These are phyloP conservation scores for Rhynchospora pubera DNA, from an alignment of 176 grass and related monocot genomes.

Conservation along the genomic window DNA sequence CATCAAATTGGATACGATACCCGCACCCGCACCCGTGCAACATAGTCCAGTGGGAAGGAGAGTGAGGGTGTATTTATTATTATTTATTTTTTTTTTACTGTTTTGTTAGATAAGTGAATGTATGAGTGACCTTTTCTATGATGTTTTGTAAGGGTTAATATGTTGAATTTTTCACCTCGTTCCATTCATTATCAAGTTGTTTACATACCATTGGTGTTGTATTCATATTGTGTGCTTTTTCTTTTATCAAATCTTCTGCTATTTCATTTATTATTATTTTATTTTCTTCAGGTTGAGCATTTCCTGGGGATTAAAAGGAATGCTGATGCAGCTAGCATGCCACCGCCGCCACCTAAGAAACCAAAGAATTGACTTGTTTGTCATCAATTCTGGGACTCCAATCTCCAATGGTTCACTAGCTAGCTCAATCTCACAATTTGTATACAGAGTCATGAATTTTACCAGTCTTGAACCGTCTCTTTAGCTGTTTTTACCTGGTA, in stretches of 20 bases:
- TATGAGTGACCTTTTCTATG: not conserved
- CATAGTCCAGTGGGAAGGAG: too few relatives aligned
- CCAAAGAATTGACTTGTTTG: slow-evolving; percentile 37
- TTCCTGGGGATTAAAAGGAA: slow-evolving; percentile 69
- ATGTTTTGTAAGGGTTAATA: not conserved
- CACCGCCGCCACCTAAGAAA: slow-evolving; percentile 54
- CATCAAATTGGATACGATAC: too few relatives aligned
- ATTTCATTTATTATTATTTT: not conserved
- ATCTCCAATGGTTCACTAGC: not conserved
- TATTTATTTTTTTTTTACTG: too few relatives aligned
- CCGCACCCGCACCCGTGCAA: too few relatives aligned
- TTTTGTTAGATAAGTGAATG: not conserved
- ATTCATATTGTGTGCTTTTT: not conserved
- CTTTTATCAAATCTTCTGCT: not conserved
- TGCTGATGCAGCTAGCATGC: slow-evolving; percentile 46
- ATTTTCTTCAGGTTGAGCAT: slow-evolving; percentile 46
- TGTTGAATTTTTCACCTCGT: not conserved
- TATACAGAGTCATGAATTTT: not conserved
- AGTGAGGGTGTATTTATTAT: too few relatives aligned
- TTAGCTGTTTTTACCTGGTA: not conserved
- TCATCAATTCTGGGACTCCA: not conserved
- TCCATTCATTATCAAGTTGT: not conserved
- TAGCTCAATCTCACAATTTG: slow-evolving; percentile 13
- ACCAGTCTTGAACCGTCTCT: not conserved
- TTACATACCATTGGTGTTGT: not conserved